Evolutionary conservation across 352 stramenopile genomes (phyloP), one percentile per base, ranked within the genome.

Genomic region (Thalassiosira ordinaria): DNA sequence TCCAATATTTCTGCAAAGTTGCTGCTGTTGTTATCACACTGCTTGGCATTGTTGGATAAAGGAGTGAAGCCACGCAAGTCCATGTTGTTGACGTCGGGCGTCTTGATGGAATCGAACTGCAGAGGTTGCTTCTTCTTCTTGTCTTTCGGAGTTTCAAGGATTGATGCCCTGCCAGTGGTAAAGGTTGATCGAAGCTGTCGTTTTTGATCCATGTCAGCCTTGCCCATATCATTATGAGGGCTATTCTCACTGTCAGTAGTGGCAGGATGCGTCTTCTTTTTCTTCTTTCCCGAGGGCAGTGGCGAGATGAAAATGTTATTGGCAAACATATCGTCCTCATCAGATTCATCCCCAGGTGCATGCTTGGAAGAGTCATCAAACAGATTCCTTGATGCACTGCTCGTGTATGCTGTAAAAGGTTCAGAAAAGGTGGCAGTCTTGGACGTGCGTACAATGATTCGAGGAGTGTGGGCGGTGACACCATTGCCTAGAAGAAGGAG

Each of bases 261-360:
- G n/a, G n/a, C n/a, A n/a, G n/a, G n/a, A n/a, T n/a, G n/a, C n/a
- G n/a, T n/a, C n/a, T n/a, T n/a, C n/a, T n/a, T n/a, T n/a, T n/a
- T n/a, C n/a, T n/a, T n/a, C n/a, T n/a, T n/a, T n/a, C n/a, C n/a
- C n/a, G n/a, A n/a, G n/a, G n/a, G n/a, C n/a, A 57, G 65, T 11
- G 78, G 69, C 4, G 57, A 77, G 16, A 51, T 41, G 29, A 85
- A 85, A 39, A 85, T 85, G 56, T 74, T 74, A 27, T 77, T 76
- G 27, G 49, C 13, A 44, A 20, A 27, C 13, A 62, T 52, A 31
- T 57, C 53, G 55, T 70, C 67, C 2, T 47, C 49, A n/a, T 55
- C 41, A 6, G 41, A 63, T 64, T 78, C 18, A 37, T 69, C 27
- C 3, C 7, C 22, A 51, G 41, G 41, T n/a, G 44, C 37, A 37